phyloP scores from a whole-genome alignment of 192 early-diverging fungal genomes.

The Backusella macrospora region DNA sequence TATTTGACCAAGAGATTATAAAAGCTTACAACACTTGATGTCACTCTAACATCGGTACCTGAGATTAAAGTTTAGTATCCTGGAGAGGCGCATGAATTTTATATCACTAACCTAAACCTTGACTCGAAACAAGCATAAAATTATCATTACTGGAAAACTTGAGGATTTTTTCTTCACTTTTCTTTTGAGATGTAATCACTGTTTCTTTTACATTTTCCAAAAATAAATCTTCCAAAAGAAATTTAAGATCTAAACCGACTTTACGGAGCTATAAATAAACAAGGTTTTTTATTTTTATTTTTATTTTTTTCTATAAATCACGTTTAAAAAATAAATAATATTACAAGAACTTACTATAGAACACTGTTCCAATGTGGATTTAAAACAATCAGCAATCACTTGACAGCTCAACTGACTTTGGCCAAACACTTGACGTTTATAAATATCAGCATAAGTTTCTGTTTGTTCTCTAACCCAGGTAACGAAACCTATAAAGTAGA shows the following conservation, averaged over 20 bases:
- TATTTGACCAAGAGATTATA: constrained; percentile 72
- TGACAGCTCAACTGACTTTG: constrained; percentile 71
- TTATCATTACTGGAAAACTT: constrained; percentile 70
- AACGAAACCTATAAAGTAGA: constrained; percentile 69
- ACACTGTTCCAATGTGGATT: constrained; percentile 76
- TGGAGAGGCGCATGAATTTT: background rate
- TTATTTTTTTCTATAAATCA: constrained; percentile 3
- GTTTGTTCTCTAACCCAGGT: constrained; percentile 92
- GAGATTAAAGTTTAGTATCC: background rate
- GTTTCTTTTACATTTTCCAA: constrained; percentile 72
- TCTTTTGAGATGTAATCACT: constrained; percentile 69
- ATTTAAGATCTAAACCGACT: constrained; percentile 83
- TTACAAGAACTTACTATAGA: constrained; percentile 54
- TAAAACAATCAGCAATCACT: constrained; percentile 84
- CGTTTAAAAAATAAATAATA: background rate
- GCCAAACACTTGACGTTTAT: constrained; percentile 90
- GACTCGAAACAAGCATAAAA: constrained; percentile 60
- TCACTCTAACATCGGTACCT: constrained; percentile 58
- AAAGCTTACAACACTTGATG: constrained; percentile 68
- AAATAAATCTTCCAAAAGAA: constrained; percentile 81
- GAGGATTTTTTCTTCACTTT: constrained; percentile 63
- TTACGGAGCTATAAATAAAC: constrained; percentile 64
- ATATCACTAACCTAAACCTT: constrained; percentile 45
- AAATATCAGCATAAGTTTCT: constrained; percentile 79
- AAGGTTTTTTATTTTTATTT: background rate